phyloP scores from a whole-genome alignment of 345 rosid species.

The Gossypium arboreum region DNA sequence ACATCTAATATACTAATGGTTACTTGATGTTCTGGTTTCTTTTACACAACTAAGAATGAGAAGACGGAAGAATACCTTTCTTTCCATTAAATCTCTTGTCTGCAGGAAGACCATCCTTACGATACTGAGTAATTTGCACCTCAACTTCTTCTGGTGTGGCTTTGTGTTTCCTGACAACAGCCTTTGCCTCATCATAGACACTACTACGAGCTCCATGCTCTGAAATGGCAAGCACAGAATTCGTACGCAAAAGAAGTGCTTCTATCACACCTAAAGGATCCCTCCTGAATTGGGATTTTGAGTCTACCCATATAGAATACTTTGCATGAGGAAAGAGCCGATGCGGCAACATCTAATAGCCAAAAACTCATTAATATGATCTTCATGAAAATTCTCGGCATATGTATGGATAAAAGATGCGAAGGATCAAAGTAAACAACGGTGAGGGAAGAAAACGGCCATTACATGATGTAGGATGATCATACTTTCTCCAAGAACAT shows the following conservation, averaged over 20 bases:
- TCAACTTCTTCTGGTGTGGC: slow-evolving; percentile 91
- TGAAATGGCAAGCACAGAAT: slow-evolving; percentile 82
- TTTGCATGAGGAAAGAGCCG: slow-evolving; percentile 77
- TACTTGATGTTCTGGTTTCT: neutral
- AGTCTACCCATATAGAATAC: slow-evolving; percentile 95
- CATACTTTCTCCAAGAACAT: neutral
- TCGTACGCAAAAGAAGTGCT: slow-evolving; percentile 87
- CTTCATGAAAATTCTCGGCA: slow-evolving; percentile 4
- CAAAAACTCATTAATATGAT: slow-evolving; percentile 8
- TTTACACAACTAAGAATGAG: slow-evolving; percentile 3
- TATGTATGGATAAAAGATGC: neutral
- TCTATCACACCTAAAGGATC: slow-evolving; percentile 89
- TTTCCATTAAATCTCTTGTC: slow-evolving; percentile 75
- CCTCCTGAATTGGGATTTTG: slow-evolving; percentile 94
- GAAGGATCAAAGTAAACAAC: neutral
- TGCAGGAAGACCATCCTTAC: slow-evolving; percentile 62
- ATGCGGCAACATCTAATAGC: slow-evolving; percentile 79
- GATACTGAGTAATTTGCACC: slow-evolving; percentile 68
- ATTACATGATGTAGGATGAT: neutral
- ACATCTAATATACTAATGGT: neutral
- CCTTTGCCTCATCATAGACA: slow-evolving; percentile 90
- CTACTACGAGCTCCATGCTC: slow-evolving; percentile 97
- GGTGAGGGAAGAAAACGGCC: neutral
- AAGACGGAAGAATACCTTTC: slow-evolving; percentile 45
- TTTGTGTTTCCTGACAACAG: slow-evolving; percentile 83